These are phyloP conservation scores for Helenozyma rhizophorensis DNA, from an alignment of 805 yeast genomes.

Conservation along the genomic window DNA sequence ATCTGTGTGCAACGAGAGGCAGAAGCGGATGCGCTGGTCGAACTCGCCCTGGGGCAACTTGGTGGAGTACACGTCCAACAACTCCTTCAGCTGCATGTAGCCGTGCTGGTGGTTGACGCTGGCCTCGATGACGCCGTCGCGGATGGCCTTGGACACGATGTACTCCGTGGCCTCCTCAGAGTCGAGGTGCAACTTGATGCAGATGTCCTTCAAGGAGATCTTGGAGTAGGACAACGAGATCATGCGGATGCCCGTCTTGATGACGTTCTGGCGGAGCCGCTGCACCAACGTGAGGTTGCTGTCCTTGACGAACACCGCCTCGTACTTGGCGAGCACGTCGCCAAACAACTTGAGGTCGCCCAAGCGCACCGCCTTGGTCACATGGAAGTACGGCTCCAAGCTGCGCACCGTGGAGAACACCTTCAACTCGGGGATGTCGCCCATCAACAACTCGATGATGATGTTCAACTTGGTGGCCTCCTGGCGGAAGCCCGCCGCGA, in stretches of 20 bases:
- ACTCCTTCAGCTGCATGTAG: conserved; percentile 84
- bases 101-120: conserved; percentile 86
- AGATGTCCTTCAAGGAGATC: conserved; percentile 89
- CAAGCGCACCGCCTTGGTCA: conserved; percentile 84
- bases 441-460: conserved; percentile 87
- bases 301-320: conserved; percentile 61
- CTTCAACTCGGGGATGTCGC: conserved; percentile 90
- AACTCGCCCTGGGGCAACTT: conserved; percentile 80
- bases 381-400: conserved; percentile 76
- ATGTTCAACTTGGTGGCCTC: conserved; percentile 84
- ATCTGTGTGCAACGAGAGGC: conserved; percentile 85
- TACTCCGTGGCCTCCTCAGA: conserved; percentile 96
- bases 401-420: conserved; percentile 54
- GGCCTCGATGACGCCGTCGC: conserved; percentile 97
- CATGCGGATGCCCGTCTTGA: conserved; percentile 94
- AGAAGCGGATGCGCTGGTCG: conserved; percentile 91
- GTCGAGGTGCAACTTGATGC: conserved; percentile 86
- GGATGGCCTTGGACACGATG: conserved; percentile 91
- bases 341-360: conserved; percentile 87
- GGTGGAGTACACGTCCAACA: conserved; percentile 83
- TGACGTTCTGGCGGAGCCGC: conserved; percentile 92
- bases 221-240: conserved; percentile 86
- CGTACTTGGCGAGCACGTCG: conserved; percentile 61
- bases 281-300: conserved; percentile 80
- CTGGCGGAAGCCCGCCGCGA: conserved; percentile 84